phyloP scores from a whole-genome alignment of 352 stramenopile genomes.

The Globisporangium cylindrosporum region DNA sequence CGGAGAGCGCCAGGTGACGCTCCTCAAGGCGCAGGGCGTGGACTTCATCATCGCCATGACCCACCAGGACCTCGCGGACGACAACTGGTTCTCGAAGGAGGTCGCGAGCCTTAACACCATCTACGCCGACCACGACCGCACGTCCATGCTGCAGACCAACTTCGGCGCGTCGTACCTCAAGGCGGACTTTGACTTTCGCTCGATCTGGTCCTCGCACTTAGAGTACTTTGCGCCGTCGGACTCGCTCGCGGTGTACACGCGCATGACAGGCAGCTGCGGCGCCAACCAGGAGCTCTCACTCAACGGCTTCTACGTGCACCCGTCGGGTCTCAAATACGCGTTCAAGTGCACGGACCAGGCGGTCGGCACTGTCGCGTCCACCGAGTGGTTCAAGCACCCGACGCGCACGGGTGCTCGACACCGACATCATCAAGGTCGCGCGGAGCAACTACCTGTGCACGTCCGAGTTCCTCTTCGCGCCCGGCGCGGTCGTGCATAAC shows the following conservation, averaged over 20 bases:
- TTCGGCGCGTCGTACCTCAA: no score
- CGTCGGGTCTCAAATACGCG: conserved; percentile 18
- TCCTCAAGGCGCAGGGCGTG: no score
- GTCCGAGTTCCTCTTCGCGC: conserved; percentile 7
- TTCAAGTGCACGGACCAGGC: conserved; percentile 17
- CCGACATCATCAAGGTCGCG: conserved; percentile 14
- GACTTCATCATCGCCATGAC: neutral
- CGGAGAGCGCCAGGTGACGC: no score
- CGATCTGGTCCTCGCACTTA: no score
- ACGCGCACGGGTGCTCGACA: conserved; percentile 19
- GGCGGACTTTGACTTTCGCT: no score
- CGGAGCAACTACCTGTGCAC: conserved; percentile 17
- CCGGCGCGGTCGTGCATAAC: neutral
- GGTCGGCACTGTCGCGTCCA: conserved; percentile 7
- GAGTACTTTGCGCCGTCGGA: neutral
- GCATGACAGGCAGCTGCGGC: conserved; percentile 24
- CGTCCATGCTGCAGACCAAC: no score
- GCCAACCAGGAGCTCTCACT: conserved; percentile 8
- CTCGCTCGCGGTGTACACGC: neutral
- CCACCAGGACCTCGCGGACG: conserved; percentile 8
- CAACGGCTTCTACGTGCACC: conserved; percentile 24
- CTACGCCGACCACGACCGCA: no score
- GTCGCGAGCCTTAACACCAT: no score
- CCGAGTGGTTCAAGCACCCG: conserved; percentile 21
- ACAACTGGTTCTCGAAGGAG: neutral